phyloP scores from a whole-genome alignment of 345 rosid genomes.

The Toxicodendron radicans region DNA sequence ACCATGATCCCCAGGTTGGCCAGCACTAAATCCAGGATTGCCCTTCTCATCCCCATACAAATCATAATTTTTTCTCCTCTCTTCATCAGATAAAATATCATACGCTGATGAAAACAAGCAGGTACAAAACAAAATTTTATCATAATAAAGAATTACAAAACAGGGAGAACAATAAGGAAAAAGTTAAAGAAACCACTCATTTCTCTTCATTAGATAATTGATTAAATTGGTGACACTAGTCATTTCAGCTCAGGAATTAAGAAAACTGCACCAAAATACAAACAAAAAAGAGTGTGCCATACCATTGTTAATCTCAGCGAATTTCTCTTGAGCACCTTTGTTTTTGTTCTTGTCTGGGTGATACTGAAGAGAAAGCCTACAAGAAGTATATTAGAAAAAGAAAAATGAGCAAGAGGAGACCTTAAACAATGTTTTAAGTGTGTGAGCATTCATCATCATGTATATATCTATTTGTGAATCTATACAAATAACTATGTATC shows the following conservation, averaged over 20 bases:
- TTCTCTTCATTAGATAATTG: background rate
- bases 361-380: constrained; percentile 78
- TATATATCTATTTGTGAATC: background rate
- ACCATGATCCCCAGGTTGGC: constrained; percentile 58
- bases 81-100: constrained; percentile 86
- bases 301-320: constrained; percentile 93
- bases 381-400: constrained; percentile 12
- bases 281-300: constrained; percentile 7
- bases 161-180: background rate
- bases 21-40: constrained; percentile 72
- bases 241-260: background rate
- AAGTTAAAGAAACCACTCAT: background rate
- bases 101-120: constrained; percentile 60
- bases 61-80: constrained; percentile 86
- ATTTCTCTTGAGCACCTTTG: constrained; percentile 85
- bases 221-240: background rate
- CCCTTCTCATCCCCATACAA: constrained; percentile 90
- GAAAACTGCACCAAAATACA: background rate
- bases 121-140: constrained; percentile 3
- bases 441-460: background rate
- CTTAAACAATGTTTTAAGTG: background rate
- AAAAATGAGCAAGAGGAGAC: background rate
- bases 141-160: background rate
- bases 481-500: background rate
- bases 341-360: constrained; percentile 94